Conservation (phyloP, 768 basidiomycete genomes). For the Mycena capillaripes region DNA sequence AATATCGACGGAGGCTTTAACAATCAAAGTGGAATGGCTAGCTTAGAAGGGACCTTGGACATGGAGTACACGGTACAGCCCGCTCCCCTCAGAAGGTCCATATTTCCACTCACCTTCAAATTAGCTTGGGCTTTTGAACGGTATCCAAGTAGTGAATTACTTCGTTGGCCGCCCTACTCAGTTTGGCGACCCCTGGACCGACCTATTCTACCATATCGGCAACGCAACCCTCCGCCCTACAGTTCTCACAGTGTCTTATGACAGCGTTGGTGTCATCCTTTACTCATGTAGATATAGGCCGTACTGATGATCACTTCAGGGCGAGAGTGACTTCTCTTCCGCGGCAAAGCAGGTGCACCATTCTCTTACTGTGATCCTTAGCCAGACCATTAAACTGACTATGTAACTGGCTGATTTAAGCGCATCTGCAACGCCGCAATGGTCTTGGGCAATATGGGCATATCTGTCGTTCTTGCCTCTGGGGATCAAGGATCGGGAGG, state of each 20-base stretch:
- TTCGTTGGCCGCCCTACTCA: constrained; percentile 1
- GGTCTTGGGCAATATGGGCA: constrained; percentile 13
- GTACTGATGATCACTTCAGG: constrained; percentile 5
- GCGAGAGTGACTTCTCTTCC: constrained; percentile 1
- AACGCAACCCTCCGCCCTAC: constrained; percentile 10
- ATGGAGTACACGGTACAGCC: constrained; percentile 10
- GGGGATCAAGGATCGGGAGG: constrained; percentile 3
- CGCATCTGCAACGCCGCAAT: constrained; percentile 9
- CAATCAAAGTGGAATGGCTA: constrained; percentile 1
- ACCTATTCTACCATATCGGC: constrained; percentile 11
- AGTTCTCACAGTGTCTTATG: constrained; percentile 15
- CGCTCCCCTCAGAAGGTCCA: background rate
- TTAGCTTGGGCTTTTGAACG: constrained; percentile 10
- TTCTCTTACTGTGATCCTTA: constrained; percentile 2
- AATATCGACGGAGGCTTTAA: constrained; percentile 11
- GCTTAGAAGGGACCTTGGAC: constrained; percentile 1
- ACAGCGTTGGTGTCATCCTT: background rate
- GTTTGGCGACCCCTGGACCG: constrained; percentile 4
- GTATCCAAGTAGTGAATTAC: constrained; percentile 5
- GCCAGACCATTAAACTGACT: constrained; percentile 2
- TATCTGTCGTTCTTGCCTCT: constrained; percentile 9
- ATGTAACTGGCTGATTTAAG: constrained; percentile 8
- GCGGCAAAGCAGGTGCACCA: constrained; percentile 8
- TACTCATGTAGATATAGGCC: constrained; percentile 12
- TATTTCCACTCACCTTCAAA: background rate